Evolutionary conservation across 2,329 filamentous ascomycete genomes (phyloP).

Genomic region (Aureobasidium lini): DNA sequence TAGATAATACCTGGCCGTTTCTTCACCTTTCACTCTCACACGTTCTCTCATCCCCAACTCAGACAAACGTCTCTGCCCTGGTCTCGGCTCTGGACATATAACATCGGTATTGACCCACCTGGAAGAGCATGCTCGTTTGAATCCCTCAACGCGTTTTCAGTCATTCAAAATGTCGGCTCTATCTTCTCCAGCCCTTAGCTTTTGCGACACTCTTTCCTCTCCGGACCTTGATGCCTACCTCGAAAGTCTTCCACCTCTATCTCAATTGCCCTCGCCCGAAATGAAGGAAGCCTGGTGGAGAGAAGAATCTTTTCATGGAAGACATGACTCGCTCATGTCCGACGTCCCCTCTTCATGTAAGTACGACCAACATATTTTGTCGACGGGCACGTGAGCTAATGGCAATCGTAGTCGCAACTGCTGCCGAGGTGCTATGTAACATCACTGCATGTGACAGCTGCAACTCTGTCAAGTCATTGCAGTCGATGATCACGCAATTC

Average conservation of each 20-base stretch:
- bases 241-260: slow-evolving; percentile 22
- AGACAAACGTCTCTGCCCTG: background rate
- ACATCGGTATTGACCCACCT: background rate
- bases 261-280: slow-evolving; percentile 25
- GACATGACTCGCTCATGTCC: slow-evolving; percentile 16
- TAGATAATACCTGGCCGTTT: slow-evolving; percentile 8
- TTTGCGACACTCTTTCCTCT: slow-evolving; percentile 24
- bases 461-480: slow-evolving; percentile 4
- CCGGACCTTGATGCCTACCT: slow-evolving; percentile 28
- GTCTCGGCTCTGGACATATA: slow-evolving; percentile 9
- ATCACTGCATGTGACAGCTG: slow-evolving; percentile 6
- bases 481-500: slow-evolving; percentile 18
- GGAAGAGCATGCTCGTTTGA: slow-evolving; percentile 5
- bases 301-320: slow-evolving; percentile 18
- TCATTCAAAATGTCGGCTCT: slow-evolving; percentile 12
- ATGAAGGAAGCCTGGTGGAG: slow-evolving; percentile 19
- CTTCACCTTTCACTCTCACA: background rate
- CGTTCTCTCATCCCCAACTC: background rate
- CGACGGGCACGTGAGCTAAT: background rate
- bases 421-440: slow-evolving; percentile 3
- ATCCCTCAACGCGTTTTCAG: background rate
- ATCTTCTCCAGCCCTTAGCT: slow-evolving; percentile 25
- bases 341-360: slow-evolving; percentile 10
- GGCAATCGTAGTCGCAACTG: background rate
- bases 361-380: background rate